These are phyloP conservation scores for Artomyces pyxidatus DNA, from an alignment of 768 basidiomycete genomes.

Conservation along the genomic window DNA sequence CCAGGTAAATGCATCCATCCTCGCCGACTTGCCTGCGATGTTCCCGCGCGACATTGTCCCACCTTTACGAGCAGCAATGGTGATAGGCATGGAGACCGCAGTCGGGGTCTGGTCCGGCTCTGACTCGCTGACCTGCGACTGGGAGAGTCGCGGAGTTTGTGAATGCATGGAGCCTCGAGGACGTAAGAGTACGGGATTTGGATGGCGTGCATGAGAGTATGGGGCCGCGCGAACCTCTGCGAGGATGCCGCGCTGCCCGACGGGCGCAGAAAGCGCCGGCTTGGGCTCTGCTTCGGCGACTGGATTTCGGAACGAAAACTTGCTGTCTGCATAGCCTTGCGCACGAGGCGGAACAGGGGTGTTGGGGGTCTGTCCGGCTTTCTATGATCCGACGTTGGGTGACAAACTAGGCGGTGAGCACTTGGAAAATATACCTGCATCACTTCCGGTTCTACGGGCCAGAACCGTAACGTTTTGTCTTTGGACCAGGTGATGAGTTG, in stretches of 20 bases:
- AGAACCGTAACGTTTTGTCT: constrained; percentile 85
- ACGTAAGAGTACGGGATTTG: constrained; percentile 22
- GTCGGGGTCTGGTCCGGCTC: constrained; percentile 18
- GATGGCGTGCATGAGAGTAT: constrained; percentile 21
- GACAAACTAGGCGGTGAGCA: background rate
- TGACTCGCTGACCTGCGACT: constrained; percentile 5
- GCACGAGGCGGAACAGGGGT: constrained; percentile 6
- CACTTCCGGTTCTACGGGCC: constrained; percentile 70
- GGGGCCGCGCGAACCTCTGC: constrained; percentile 60
- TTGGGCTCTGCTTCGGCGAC: constrained; percentile 26
- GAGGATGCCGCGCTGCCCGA: constrained; percentile 58
- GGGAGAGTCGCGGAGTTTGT: background rate
- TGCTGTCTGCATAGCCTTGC: constrained; percentile 17
- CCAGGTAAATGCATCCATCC: constrained; percentile 67
- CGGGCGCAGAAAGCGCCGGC: constrained; percentile 48
- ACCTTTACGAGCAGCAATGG: constrained; percentile 11
- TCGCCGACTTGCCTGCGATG: constrained; percentile 40
- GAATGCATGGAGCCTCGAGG: constrained; percentile 18
- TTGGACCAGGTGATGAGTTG: constrained; percentile 79
- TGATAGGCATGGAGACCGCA: constrained; percentile 1
- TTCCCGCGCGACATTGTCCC: constrained; percentile 41
- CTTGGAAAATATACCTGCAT: constrained; percentile 44
- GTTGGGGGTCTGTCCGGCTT: constrained; percentile 19
- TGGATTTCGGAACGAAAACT: constrained; percentile 49
- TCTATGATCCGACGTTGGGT: constrained; percentile 13